phyloP scores from a whole-genome alignment of 257 asterid species.

The Oldenlandia corymbosa region DNA sequence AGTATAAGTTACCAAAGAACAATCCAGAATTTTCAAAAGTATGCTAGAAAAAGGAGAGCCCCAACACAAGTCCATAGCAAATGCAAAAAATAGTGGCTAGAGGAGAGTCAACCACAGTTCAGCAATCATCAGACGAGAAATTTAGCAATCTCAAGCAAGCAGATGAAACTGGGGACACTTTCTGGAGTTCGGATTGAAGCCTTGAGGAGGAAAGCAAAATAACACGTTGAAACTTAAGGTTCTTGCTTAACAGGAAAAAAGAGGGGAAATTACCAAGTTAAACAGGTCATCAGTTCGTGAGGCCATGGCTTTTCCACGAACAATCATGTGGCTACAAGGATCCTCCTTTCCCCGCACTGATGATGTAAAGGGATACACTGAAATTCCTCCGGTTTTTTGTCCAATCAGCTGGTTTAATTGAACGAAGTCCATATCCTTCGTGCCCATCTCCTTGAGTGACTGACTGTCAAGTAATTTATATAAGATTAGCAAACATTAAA shows the following conservation, averaged over 20 bases:
- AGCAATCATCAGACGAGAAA: neutral
- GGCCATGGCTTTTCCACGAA: constrained; percentile 94
- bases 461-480: constrained; percentile 54
- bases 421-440: constrained; percentile 88
- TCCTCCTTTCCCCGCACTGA: constrained; percentile 67
- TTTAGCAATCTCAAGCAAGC: neutral
- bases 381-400: constrained; percentile 96
- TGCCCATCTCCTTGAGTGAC: constrained; percentile 96
- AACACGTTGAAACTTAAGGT: too few relatives aligned
- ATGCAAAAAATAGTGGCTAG: neutral
- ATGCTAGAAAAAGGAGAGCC: neutral
- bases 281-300: constrained; percentile 83
- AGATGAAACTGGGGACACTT: neutral
- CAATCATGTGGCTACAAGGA: constrained; percentile 73
- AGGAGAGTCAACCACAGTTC: neutral
- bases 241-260: neutral
- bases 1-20: too few relatives aligned
- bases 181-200: neutral
- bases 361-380: constrained; percentile 88
- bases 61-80: neutral
- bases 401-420: constrained; percentile 91
- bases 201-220: neutral
- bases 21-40: too few relatives aligned
- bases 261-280: constrained; percentile 55
- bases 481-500: constrained; percentile 8